phyloP scores from a whole-genome alignment of 129 eudicot species.

The Flaveria linearis region DNA sequence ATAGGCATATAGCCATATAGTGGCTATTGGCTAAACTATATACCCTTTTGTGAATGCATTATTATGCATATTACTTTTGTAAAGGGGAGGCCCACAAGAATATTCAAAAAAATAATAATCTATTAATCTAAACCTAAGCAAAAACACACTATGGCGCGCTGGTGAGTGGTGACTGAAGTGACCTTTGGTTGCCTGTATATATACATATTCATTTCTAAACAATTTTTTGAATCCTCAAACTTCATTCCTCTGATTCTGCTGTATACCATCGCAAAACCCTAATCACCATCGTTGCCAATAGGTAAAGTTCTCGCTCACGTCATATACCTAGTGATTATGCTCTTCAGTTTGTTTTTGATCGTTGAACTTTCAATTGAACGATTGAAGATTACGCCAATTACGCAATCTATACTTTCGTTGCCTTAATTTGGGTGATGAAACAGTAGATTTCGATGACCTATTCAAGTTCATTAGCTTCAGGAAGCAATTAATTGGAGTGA shows the following conservation, averaged over 20 bases:
- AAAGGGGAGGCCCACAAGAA: no score
- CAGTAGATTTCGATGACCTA: no score
- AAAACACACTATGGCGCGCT: not conserved
- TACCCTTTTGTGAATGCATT: no score
- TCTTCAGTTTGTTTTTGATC: not conserved
- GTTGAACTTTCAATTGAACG: not conserved
- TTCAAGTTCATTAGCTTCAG: no score
- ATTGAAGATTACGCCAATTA: no score
- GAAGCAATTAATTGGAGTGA: no score
- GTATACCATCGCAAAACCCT: conserved; percentile 5
- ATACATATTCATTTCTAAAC: conserved; percentile 12
- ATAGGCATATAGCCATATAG: no score
- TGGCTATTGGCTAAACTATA: no score
- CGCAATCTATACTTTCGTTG: no score
- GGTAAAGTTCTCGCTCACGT: conserved; percentile 16
- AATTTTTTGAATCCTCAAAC: conserved; percentile 21
- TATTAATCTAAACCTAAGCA: not conserved
- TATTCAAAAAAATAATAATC: not conserved
- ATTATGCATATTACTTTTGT: no score
- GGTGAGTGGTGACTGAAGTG: not conserved
- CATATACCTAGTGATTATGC: not conserved
- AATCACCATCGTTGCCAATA: conserved; percentile 9
- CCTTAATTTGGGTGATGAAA: no score
- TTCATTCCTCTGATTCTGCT: conserved; percentile 9
- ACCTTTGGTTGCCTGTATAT: conserved; percentile 5